phyloP scores from a whole-genome alignment of 805 yeast genomes.

The Candida gorgasii region DNA sequence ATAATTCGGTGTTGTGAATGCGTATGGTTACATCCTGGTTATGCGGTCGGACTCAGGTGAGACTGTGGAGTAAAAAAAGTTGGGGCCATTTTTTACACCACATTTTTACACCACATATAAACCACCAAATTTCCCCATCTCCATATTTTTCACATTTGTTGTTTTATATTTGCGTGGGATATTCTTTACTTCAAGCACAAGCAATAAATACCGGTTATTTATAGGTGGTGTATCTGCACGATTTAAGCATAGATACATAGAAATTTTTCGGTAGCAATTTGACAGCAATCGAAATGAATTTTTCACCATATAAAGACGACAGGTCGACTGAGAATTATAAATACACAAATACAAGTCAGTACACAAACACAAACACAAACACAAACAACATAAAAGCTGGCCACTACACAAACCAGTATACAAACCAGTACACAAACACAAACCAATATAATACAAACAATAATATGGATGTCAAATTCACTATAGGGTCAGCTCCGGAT shows the following conservation, averaged over 20 bases:
- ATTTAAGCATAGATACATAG: no score
- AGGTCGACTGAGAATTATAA: no score
- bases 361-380: neutral
- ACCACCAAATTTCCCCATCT: neutral
- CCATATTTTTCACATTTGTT: neutral
- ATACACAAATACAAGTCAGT: neutral
- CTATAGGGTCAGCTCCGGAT: conserved; percentile 2
- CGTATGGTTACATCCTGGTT: neutral
- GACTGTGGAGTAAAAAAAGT: conserved; percentile 6
- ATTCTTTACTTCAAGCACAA: neutral
- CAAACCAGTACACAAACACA: neutral
- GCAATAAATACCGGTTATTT: neutral
- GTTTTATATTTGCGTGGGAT: neutral
- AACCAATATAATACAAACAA: neutral
- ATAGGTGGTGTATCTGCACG: neutral
- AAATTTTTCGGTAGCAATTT: neutral
- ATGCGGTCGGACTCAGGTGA: conserved; percentile 4
- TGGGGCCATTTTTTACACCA: no score
- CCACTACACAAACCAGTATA: neutral
- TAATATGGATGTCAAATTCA: conserved; percentile 1
- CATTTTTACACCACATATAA: neutral
- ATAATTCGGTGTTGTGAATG: no score
- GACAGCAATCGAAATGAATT: neutral
- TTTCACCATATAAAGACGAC: neutral
- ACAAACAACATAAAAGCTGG: neutral